Evolutionary conservation across 2,329 filamentous ascomycete genomes (phyloP).

Genomic region (Bipolaris oryzae): DNA sequence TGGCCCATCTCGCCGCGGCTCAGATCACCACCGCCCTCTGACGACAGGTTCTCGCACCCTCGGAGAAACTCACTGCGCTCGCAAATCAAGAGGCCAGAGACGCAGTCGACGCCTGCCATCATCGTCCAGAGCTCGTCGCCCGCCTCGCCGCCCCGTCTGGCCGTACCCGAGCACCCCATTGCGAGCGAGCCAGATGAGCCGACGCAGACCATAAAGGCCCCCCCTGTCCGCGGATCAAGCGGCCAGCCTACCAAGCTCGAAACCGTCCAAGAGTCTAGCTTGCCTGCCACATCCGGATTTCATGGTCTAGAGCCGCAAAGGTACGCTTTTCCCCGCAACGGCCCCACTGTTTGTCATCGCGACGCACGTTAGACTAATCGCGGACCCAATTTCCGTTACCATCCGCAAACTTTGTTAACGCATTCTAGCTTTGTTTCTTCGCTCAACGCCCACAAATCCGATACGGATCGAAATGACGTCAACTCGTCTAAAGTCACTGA

Average conservation of each 20-base stretch:
- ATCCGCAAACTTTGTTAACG: slow-evolving; percentile 30
- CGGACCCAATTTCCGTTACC: slow-evolving; percentile 25
- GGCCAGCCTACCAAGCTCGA: slow-evolving; percentile 70
- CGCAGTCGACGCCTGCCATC: slow-evolving; percentile 50
- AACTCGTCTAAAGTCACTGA: slow-evolving; percentile 56
- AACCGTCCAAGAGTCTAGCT: slow-evolving; percentile 89
- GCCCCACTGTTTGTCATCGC: slow-evolving; percentile 38
- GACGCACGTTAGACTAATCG: slow-evolving; percentile 29
- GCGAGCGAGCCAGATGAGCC: slow-evolving; percentile 48
- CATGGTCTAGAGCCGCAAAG: slow-evolving; percentile 45
- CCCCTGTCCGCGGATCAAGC: slow-evolving; percentile 60
- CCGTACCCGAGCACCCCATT: slow-evolving; percentile 34
- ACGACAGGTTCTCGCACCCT: slow-evolving; percentile 44
- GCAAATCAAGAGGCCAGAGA: slow-evolving; percentile 40
- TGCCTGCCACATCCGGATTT: slow-evolving; percentile 68
- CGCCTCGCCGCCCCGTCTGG: slow-evolving; percentile 42
- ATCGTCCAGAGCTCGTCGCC: slow-evolving; percentile 55
- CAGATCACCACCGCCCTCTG: slow-evolving; percentile 69
- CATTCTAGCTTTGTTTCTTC: slow-evolving; percentile 28
- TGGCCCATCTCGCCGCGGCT: slow-evolving; percentile 81
- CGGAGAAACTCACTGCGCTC: slow-evolving; percentile 53
- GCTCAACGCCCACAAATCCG: slow-evolving; percentile 29
- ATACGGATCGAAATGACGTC: slow-evolving; percentile 52
- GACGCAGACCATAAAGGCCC: slow-evolving; percentile 46
- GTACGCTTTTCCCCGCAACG: slow-evolving; percentile 38